Conservation (phyloP, 2,329 filamentous ascomycete species). For the Plenodomus tracheiphilus region DNA sequence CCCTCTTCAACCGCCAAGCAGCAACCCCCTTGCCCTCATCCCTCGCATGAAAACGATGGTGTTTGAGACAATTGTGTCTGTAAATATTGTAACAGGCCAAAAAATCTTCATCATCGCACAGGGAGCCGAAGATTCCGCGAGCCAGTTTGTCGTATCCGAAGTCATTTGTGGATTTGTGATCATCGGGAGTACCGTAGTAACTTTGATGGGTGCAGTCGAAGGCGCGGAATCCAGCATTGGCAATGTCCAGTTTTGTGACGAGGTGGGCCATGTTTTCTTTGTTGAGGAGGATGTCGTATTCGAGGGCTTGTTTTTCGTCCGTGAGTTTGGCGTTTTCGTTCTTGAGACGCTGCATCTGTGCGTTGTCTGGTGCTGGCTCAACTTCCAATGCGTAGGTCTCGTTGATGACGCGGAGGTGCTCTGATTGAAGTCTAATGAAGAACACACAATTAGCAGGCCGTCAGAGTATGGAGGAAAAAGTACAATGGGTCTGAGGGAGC, state of each 20-base stretch:
- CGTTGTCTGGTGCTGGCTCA: no score
- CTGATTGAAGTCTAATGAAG: no score
- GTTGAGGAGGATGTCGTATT: not conserved
- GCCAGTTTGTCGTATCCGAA: not conserved
- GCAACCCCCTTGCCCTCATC: not conserved
- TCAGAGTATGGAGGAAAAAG: no score
- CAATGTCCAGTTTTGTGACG: constrained; percentile 11
- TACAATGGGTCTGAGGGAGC: no score
- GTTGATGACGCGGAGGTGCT: no score
- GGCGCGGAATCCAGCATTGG: not conserved
- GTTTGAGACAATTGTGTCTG: constrained; percentile 1
- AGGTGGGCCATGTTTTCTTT: not conserved
- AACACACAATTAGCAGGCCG: no score
- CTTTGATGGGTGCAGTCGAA: constrained; percentile 9
- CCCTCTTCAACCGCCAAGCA: not conserved
- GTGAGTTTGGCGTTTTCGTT: not conserved
- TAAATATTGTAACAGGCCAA: constrained; percentile 2
- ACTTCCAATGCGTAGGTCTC: not conserved
- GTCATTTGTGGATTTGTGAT: not conserved
- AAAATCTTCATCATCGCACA: constrained; percentile 1
- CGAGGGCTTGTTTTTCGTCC: not conserved
- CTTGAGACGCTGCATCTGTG: no score
- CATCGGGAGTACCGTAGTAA: not conserved
- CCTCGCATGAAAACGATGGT: constrained; percentile 14
- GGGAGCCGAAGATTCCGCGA: not conserved